These are phyloP conservation scores for Aphanomyces stellatus DNA, from an alignment of 352 stramenopile species.

Conservation along the genomic window DNA sequence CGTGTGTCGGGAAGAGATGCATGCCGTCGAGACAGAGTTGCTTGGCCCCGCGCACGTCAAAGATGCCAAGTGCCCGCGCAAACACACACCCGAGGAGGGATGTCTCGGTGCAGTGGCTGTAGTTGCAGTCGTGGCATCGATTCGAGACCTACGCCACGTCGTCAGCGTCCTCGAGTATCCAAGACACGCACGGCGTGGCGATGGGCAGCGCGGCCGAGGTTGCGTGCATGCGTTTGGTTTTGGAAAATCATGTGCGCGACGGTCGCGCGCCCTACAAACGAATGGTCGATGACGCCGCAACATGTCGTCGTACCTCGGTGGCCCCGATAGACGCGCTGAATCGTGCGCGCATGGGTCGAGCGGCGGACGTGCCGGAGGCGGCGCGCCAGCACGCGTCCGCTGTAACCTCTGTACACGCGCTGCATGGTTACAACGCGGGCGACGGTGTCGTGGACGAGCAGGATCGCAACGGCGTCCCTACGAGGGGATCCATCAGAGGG, in stretches of 20 bases:
- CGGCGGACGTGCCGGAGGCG: not conserved
- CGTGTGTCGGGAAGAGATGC: not conserved
- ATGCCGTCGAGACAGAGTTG: not conserved
- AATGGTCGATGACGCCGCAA: not conserved
- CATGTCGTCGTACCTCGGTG: not conserved
- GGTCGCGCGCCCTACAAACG: not conserved
- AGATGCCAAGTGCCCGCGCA: not conserved
- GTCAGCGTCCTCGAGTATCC: too few species aligned
- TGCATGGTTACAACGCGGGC: not conserved
- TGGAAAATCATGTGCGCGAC: not conserved
- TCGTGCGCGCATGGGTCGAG: not conserved
- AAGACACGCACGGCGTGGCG: too few species aligned
- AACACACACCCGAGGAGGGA: not conserved
- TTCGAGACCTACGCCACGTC: too few species aligned
- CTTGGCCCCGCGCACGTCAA: not conserved
- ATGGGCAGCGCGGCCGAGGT: too few species aligned
- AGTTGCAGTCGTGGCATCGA: conserved; percentile 3
- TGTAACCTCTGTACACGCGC: not conserved
- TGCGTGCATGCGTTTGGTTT: not conserved
- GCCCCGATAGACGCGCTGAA: conserved; percentile 12
- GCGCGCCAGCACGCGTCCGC: not conserved
- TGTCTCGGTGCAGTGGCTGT: not conserved
- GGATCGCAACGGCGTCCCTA: not conserved
- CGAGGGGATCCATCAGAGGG: not conserved
- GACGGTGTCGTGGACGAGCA: not conserved